Percentiles rank a stretch among this genome's conserved stretches.
phyloP scores from a whole-genome alignment of 2,329 filamentous ascomycete species.

The Colletotrichum australisinense region DNA sequence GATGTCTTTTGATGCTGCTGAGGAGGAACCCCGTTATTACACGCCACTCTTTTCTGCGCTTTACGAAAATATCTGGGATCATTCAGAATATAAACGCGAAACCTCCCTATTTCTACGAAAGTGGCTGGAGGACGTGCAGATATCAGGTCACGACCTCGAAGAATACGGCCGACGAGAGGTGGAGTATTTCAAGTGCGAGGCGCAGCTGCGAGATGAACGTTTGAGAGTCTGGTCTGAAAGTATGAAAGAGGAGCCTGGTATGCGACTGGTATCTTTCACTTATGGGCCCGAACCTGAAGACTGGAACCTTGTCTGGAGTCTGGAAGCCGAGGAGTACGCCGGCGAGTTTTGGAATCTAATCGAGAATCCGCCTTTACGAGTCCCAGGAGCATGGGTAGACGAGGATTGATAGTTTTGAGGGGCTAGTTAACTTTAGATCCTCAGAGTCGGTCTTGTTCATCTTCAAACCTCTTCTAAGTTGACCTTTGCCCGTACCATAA shows the following conservation, averaged over 20 bases:
- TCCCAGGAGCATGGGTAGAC: slow-evolving; percentile 13
- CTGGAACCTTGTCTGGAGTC: slow-evolving; percentile 14
- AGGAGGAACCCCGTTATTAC: neutral
- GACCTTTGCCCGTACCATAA: too few relatives aligned
- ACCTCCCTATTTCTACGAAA: fast-evolving
- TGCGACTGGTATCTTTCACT: neutral
- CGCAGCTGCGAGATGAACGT: neutral
- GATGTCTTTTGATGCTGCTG: fast-evolving
- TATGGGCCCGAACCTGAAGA: neutral
- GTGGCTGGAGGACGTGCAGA: neutral
- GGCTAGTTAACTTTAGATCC: too few relatives aligned
- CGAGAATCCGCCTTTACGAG: neutral
- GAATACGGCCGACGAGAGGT: slow-evolving; percentile 9
- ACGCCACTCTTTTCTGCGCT: neutral
- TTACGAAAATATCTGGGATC: too few relatives aligned
- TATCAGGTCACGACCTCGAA: neutral
- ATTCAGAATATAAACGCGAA: neutral
- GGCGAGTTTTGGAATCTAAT: slow-evolving; percentile 18
- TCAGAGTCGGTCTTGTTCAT: too few relatives aligned
- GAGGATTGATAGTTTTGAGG: neutral
- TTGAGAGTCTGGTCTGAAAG: too few relatives aligned
- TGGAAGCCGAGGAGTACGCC: neutral
- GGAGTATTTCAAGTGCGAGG: neutral
- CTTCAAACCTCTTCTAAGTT: too few relatives aligned
- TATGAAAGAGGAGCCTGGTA: too few relatives aligned